Evolutionary conservation across 768 basidiomycete species (phyloP).

Genomic region (Podaxis pistillaris): DNA sequence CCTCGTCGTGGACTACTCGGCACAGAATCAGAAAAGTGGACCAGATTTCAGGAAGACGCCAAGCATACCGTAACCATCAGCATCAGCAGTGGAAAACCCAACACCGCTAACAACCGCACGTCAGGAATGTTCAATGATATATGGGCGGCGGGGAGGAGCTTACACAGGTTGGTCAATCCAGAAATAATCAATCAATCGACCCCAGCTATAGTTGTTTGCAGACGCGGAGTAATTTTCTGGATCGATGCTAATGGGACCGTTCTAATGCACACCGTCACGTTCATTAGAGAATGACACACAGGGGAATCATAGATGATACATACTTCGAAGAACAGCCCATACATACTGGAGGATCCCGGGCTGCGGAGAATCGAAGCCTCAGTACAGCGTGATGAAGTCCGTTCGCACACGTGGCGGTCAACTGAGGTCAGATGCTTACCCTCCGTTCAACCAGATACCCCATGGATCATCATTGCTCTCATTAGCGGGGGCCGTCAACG

Average conservation of each 20-base stretch:
- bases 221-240: slow-evolving; percentile 43
- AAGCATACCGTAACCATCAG: slow-evolving; percentile 55
- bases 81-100: slow-evolving; percentile 66
- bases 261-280: slow-evolving; percentile 34
- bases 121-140: not conserved
- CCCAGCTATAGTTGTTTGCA: slow-evolving; percentile 58
- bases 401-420: not conserved
- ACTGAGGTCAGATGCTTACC: slow-evolving; percentile 26
- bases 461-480: slow-evolving; percentile 50
- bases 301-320: slow-evolving; percentile 17
- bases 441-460: slow-evolving; percentile 76
- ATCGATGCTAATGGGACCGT: slow-evolving; percentile 64
- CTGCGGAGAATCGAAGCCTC: slow-evolving; percentile 25
- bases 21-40: slow-evolving; percentile 2
- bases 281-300: not conserved
- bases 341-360: slow-evolving; percentile 69
- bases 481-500: slow-evolving; percentile 42
- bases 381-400: not conserved
- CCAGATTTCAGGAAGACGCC: not conserved
- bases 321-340: slow-evolving; percentile 64
- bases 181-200: slow-evolving; percentile 59
- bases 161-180: slow-evolving; percentile 78
- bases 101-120: slow-evolving; percentile 33
- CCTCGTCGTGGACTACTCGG: slow-evolving; percentile 53
- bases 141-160: slow-evolving; percentile 13